A percentile compares a stretch with the other conserved stretches of the same genome.
Evolutionary conservation across 352 stramenopile genomes (phyloP).

Genomic region (Achlya hypogyna): DNA sequence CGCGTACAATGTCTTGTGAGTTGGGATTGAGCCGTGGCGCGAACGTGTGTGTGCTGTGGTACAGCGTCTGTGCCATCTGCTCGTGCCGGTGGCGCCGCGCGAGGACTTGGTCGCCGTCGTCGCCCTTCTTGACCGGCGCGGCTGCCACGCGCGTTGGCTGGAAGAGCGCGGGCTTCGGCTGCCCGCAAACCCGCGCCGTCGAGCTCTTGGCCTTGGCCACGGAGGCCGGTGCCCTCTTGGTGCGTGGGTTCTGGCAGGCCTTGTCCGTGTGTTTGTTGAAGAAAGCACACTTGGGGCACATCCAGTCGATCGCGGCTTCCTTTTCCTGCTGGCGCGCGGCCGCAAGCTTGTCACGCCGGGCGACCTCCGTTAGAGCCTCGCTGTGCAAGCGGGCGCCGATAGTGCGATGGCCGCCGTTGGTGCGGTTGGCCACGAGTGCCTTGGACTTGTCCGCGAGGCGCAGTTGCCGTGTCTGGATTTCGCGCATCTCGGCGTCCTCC

Average conservation of each 20-base stretch:
- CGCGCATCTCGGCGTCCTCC: constrained; percentile 37
- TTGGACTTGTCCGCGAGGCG: constrained; percentile 56
- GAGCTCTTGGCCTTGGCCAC: not conserved
- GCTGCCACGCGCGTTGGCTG: constrained; percentile 48
- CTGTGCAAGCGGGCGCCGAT: constrained; percentile 66
- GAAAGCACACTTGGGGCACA: constrained; percentile 66
- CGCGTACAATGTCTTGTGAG: constrained; percentile 61
- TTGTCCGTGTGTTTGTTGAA: constrained; percentile 48
- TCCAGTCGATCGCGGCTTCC: constrained; percentile 57
- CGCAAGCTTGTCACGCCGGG: constrained; percentile 44
- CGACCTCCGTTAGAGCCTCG: constrained; percentile 54
- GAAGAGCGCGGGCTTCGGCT: constrained; percentile 55
- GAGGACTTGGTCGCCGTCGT: not conserved
- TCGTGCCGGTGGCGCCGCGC: constrained; percentile 41
- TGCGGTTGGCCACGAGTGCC: constrained; percentile 43
- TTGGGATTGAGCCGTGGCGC: constrained; percentile 60
- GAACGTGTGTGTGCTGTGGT: constrained; percentile 56
- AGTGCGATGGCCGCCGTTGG: constrained; percentile 41
- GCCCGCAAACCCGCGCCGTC: constrained; percentile 31
- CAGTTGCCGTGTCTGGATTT: constrained; percentile 33
- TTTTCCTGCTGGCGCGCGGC: constrained; percentile 30
- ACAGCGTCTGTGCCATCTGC: constrained; percentile 52
- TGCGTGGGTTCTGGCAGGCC: constrained; percentile 48
- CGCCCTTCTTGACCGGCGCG: constrained; percentile 1
- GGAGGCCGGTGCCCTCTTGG: not conserved